Percentiles rank a stretch among this genome's conserved stretches.
These are phyloP conservation scores for Camellia sinensis DNA, from an alignment of 148 eudicot species.

Conservation along the genomic window DNA sequence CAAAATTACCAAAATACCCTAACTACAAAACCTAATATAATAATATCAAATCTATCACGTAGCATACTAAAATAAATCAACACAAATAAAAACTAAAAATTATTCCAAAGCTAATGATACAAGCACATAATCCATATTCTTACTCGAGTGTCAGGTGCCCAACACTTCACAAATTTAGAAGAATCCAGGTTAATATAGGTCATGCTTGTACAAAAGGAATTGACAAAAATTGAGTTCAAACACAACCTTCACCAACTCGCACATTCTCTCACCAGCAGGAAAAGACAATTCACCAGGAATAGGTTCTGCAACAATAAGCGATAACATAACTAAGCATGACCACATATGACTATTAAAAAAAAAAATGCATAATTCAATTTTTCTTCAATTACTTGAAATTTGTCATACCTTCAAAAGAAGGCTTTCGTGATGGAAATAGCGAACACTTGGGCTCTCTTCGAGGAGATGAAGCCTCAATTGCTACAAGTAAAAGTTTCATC, in stretches of 20 bases:
- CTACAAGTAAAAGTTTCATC: slow-evolving; percentile 34
- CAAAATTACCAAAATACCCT: too few species aligned
- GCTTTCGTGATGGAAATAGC: slow-evolving; percentile 46
- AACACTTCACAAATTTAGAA: too few species aligned
- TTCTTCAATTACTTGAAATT: background rate
- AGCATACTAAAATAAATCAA: too few species aligned
- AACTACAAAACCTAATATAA: too few species aligned
- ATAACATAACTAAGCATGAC: background rate
- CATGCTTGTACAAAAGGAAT: background rate
- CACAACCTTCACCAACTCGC: slow-evolving; percentile 78
- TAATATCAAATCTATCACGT: too few species aligned
- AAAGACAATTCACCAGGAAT: slow-evolving; percentile 66
- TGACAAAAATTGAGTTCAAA: slow-evolving; percentile 7
- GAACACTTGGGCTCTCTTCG: slow-evolving; percentile 66
- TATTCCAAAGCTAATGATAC: too few species aligned
- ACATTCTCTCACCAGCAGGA: slow-evolving; percentile 77
- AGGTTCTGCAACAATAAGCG: slow-evolving; percentile 31
- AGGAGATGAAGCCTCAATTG: slow-evolving; percentile 86
- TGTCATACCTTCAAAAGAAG: slow-evolving; percentile 45
- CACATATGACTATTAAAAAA: background rate
- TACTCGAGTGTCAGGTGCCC: too few species aligned
- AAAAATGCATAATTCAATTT: background rate
- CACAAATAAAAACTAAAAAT: too few species aligned
- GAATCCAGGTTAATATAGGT: background rate
- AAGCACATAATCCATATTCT: too few species aligned